Evolutionary conservation across 2,329 filamentous ascomycete genomes (phyloP).

Genomic region (Chalara sp.): DNA sequence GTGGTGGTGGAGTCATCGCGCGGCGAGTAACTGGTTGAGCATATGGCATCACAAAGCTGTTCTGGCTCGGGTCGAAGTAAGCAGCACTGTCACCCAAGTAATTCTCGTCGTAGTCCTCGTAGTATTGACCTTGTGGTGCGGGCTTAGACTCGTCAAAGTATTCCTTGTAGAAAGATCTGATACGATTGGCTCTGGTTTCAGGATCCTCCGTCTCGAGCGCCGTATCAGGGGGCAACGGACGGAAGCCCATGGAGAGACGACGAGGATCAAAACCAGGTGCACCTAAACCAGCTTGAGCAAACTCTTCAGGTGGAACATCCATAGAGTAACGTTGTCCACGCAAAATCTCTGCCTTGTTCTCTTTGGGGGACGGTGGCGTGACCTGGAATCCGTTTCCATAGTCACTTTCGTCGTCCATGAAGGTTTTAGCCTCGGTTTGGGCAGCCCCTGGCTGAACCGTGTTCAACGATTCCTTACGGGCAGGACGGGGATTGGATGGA

Average conservation of each 20-base stretch:
- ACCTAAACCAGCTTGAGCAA: conserved; percentile 37
- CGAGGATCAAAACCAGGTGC: conserved; percentile 49
- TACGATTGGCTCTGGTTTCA: conserved; percentile 89
- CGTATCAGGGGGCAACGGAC: conserved; percentile 83
- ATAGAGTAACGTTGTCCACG: conserved; percentile 27
- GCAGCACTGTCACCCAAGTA: conserved; percentile 56
- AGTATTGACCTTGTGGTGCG: conserved; percentile 44
- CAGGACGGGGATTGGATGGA: conserved; percentile 26
- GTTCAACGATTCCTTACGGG: conserved; percentile 27
- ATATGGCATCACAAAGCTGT: conserved; percentile 68
- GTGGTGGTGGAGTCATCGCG: conserved; percentile 90
- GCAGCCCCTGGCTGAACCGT: conserved; percentile 10
- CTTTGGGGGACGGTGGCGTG: conserved; percentile 36
- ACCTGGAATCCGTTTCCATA: conserved; percentile 47
- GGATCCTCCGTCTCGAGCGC: conserved; percentile 77
- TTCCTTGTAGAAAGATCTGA: conserved; percentile 98
- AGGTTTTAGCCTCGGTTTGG: conserved; percentile 10
- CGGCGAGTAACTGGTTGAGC: conserved; percentile 80
- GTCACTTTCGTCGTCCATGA: conserved; percentile 43
- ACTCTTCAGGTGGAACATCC: conserved; percentile 29
- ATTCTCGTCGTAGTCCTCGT: conserved; percentile 68
- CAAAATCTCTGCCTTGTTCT: conserved; percentile 10
- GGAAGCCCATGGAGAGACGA: conserved; percentile 64
- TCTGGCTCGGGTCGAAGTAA: conserved; percentile 23
- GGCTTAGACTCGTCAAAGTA: conserved; percentile 85